Evolutionary conservation across 106 monocot genomes (phyloP).

Genomic region (Allium sativum): DNA sequence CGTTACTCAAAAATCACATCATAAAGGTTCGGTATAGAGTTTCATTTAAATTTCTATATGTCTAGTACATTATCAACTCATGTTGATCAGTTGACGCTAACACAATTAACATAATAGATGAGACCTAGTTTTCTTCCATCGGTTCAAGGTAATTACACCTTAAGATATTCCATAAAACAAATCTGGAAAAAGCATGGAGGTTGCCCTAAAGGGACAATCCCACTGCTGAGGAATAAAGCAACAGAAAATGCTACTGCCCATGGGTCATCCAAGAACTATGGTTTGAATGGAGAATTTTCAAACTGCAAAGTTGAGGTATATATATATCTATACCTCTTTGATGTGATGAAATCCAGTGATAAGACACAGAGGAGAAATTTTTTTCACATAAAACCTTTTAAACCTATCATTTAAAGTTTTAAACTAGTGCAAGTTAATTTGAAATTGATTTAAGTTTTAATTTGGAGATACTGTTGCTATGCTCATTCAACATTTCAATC

Average conservation of each 20-base stretch:
- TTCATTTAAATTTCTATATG: no score
- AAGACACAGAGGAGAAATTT: no score
- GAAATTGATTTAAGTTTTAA: no score
- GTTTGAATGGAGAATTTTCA: not conserved
- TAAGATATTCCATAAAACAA: not conserved
- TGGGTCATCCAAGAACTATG: not conserved
- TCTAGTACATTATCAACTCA: no score
- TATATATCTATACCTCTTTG: no score
- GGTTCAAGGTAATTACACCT: not conserved
- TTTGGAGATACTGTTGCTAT: no score
- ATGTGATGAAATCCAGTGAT: no score
- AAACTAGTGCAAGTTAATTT: no score
- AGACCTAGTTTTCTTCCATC: not conserved
- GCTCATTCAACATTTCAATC: no score
- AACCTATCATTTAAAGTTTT: no score
- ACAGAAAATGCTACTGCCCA: not conserved
- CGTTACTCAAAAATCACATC: constrained; percentile 13
- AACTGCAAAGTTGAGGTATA: not conserved
- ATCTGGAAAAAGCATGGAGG: not conserved
- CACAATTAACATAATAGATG: not conserved
- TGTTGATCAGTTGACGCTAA: not conserved
- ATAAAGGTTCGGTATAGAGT: constrained; percentile 3
- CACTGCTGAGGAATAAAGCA: not conserved
- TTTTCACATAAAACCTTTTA: no score
- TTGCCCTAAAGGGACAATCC: constrained; percentile 1